phyloP scores from a whole-genome alignment of 148 eudicot species.

The Persicaria maculosa region DNA sequence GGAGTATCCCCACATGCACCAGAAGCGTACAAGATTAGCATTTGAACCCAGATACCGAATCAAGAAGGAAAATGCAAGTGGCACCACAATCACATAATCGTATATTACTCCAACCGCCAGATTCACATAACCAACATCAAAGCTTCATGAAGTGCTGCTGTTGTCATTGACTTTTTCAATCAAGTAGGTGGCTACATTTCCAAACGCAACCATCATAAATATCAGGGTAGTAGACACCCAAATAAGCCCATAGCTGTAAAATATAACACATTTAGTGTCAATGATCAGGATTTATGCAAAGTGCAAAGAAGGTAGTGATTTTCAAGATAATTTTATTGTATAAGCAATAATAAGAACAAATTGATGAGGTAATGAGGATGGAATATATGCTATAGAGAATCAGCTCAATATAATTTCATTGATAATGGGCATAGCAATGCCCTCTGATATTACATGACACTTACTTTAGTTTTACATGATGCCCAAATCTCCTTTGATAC shows the following conservation, averaged over 20 bases:
- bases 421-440: not conserved
- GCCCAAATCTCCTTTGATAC: too few species aligned
- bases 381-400: not conserved
- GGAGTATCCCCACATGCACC: constrained; percentile 99
- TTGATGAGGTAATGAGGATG: not conserved
- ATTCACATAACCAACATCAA: constrained; percentile 71
- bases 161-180: constrained; percentile 39
- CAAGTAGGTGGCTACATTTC: constrained; percentile 81
- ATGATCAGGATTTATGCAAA: not conserved
- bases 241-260: constrained; percentile 81
- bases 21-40: constrained; percentile 76
- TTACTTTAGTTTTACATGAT: too few species aligned
- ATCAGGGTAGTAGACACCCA: constrained; percentile 89
- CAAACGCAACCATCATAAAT: constrained; percentile 71
- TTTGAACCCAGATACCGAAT: constrained; percentile 85
- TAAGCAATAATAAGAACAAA: not conserved
- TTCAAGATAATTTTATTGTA: not conserved
- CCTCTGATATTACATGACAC: too few species aligned
- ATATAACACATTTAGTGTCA: constrained; percentile 10
- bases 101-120: constrained; percentile 66
- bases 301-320: not conserved
- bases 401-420: not conserved
- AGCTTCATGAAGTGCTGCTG: constrained; percentile 64
- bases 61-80: constrained; percentile 78
- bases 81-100: constrained; percentile 80